Conservation (phyloP, 768 basidiomycete species). For the Filobasidium wieringae region DNA sequence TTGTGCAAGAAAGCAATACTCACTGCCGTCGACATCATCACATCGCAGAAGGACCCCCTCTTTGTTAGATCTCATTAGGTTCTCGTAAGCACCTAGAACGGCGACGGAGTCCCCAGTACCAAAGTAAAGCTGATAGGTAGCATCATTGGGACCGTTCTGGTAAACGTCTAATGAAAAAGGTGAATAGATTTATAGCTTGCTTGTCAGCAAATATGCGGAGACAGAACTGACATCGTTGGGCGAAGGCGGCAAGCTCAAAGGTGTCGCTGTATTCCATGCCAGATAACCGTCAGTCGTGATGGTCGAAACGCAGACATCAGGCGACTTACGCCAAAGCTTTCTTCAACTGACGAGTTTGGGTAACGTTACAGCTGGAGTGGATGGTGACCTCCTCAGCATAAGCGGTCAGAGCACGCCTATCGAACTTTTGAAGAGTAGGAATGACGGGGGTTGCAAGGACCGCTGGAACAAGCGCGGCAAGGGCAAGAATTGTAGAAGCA, state of each 20-base stretch:
- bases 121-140: conserved; percentile 33
- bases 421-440: conserved; percentile 17
- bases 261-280: conserved; percentile 28
- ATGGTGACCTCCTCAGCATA: conserved; percentile 21
- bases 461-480: conserved; percentile 9
- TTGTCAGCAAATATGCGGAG: too few species aligned
- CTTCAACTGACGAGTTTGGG: conserved; percentile 24
- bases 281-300: too few species aligned
- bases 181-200: neutral
- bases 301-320: too few species aligned
- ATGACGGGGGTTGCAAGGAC: conserved; percentile 16
- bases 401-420: conserved; percentile 17
- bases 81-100: conserved; percentile 27
- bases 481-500: conserved; percentile 3
- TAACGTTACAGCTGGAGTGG: conserved; percentile 28
- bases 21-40: conserved; percentile 31
- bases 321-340: conserved; percentile 24
- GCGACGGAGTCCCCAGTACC: conserved; percentile 20
- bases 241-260: conserved; percentile 21
- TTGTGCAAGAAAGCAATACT: neutral
- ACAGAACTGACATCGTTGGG: conserved; percentile 13
- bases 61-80: conserved; percentile 29
- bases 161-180: conserved; percentile 14
- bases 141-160: conserved; percentile 27
- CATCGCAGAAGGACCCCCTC: conserved; percentile 32